Conservation (phyloP, 1,139 yeast genomes). For the Eremothecium coryli region DNA sequence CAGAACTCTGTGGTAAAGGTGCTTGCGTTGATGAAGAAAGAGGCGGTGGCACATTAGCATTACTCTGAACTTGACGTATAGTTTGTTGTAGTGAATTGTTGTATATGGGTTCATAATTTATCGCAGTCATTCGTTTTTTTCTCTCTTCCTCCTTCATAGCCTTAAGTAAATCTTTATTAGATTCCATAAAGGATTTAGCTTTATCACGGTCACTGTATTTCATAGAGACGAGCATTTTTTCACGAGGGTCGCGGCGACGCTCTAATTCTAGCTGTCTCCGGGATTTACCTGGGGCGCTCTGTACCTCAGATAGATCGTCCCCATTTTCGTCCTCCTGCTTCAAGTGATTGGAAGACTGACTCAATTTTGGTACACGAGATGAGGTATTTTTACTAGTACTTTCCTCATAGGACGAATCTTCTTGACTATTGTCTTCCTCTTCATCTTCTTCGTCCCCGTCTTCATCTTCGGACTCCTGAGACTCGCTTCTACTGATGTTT, state of each 20-base stretch:
- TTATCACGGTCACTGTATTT: slow-evolving; percentile 29
- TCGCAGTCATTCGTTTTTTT: slow-evolving; percentile 24
- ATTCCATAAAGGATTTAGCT: slow-evolving; percentile 28
- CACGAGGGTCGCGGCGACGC: slow-evolving; percentile 26
- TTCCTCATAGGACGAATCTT: slow-evolving; percentile 3
- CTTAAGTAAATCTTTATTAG: slow-evolving; percentile 24
- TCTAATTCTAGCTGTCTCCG: slow-evolving; percentile 25
- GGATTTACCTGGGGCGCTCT: neutral
- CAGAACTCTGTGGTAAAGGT: slow-evolving; percentile 6
- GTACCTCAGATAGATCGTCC: slow-evolving; percentile 2
- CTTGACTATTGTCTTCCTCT: slow-evolving; percentile 5
- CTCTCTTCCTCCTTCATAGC: slow-evolving; percentile 30
- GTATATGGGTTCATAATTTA: slow-evolving; percentile 12
- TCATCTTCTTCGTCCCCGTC: slow-evolving; percentile 7
- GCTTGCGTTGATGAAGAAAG: slow-evolving; percentile 4
- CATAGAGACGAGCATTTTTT: slow-evolving; percentile 28
- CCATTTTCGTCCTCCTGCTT: slow-evolving; percentile 5
- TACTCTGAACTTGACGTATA: slow-evolving; percentile 5
- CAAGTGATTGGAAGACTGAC: neutral
- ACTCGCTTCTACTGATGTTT: slow-evolving; percentile 4
- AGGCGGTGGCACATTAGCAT: slow-evolving; percentile 8
- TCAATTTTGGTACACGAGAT: neutral
- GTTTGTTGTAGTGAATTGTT: slow-evolving; percentile 5
- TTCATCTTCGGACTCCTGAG: slow-evolving; percentile 6
- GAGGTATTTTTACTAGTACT: slow-evolving; percentile 1